Percentiles rank a stretch among this genome's conserved stretches.
Evolutionary conservation across 1,139 yeast species (phyloP).

Genomic region (Candida smagusa): DNA sequence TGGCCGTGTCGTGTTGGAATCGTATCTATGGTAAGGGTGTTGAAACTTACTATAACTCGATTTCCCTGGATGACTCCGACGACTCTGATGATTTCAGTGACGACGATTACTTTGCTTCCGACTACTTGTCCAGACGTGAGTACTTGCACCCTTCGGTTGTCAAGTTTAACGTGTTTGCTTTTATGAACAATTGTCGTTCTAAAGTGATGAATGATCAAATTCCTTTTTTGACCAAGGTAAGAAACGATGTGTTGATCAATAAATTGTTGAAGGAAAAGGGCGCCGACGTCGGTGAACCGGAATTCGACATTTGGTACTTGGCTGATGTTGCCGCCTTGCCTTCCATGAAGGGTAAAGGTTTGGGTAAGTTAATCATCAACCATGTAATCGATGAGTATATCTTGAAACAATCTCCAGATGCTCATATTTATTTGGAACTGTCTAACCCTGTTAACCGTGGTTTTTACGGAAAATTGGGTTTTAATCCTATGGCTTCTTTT

Average conservation of each 20-base stretch:
- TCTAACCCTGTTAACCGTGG: constrained; percentile 50
- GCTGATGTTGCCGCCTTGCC: constrained; percentile 41
- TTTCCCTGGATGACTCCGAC: constrained; percentile 11
- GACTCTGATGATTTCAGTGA: constrained; percentile 14
- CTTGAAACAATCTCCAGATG: constrained; percentile 8
- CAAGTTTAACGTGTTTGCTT: constrained; percentile 33
- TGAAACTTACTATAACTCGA: constrained; percentile 19
- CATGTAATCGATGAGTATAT: constrained; percentile 19
- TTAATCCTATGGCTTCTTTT: constrained; percentile 42
- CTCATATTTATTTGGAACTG: constrained; percentile 41
- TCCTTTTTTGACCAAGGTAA: constrained; percentile 31
- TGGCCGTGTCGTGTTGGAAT: constrained; percentile 41
- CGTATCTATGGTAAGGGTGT: constrained; percentile 25
- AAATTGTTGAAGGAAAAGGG: constrained; percentile 12
- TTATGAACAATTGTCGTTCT: constrained; percentile 34
- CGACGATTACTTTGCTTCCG: constrained; percentile 15
- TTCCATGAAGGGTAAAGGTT: constrained; percentile 38
- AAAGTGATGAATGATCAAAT: constrained; percentile 33
- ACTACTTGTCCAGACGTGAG: constrained; percentile 17
- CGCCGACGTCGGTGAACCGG: constrained; percentile 7
- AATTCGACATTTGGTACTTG: constrained; percentile 34
- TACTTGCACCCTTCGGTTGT: constrained; percentile 27
- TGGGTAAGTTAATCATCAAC: constrained; percentile 33
- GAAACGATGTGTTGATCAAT: constrained; percentile 23
- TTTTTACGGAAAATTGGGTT: constrained; percentile 49